Conservation (phyloP, 768 basidiomycete genomes). For the Russula ochroleuca region DNA sequence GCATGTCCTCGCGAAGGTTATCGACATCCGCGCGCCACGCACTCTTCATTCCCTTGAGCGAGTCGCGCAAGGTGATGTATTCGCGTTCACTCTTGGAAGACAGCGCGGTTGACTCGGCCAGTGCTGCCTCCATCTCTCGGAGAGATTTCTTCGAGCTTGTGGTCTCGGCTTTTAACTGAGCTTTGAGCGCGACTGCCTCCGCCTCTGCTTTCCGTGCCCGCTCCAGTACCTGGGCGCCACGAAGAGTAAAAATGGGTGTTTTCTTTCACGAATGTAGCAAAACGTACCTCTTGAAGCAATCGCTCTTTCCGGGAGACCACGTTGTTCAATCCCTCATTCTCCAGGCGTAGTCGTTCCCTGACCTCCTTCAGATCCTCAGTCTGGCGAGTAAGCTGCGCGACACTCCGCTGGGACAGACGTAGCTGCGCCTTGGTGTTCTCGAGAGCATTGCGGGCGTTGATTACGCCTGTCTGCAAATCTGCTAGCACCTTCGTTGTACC, state of each 20-base stretch:
- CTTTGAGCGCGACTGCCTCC: slow-evolving; percentile 62
- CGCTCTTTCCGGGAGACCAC: slow-evolving; percentile 86
- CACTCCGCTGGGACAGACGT: slow-evolving; percentile 73
- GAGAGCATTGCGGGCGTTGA: slow-evolving; percentile 71
- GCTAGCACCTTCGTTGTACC: slow-evolving; percentile 86
- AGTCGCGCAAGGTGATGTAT: slow-evolving; percentile 73
- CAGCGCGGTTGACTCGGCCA: slow-evolving; percentile 68
- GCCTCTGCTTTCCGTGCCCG: slow-evolving; percentile 84
- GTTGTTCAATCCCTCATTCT: slow-evolving; percentile 85
- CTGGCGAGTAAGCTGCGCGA: slow-evolving; percentile 78
- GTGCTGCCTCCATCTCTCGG: slow-evolving; percentile 73
- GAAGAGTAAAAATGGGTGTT: background rate
- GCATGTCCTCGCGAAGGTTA: slow-evolving; percentile 67
- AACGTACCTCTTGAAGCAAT: slow-evolving; percentile 71
- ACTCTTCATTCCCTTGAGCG: slow-evolving; percentile 65
- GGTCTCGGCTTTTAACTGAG: slow-evolving; percentile 70
- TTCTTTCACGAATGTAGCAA: background rate
- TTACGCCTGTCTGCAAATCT: slow-evolving; percentile 79
- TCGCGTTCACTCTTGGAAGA: slow-evolving; percentile 81
- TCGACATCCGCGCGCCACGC: slow-evolving; percentile 74
- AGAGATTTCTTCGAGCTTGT: slow-evolving; percentile 66
- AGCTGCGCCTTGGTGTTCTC: slow-evolving; percentile 86
- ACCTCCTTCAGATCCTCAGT: slow-evolving; percentile 88
- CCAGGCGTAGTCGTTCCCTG: slow-evolving; percentile 72
- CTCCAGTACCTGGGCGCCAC: slow-evolving; percentile 56